These are phyloP conservation scores for Suhomyces chickasaworum DNA, from an alignment of 1,139 yeast genomes.

Conservation along the genomic window DNA sequence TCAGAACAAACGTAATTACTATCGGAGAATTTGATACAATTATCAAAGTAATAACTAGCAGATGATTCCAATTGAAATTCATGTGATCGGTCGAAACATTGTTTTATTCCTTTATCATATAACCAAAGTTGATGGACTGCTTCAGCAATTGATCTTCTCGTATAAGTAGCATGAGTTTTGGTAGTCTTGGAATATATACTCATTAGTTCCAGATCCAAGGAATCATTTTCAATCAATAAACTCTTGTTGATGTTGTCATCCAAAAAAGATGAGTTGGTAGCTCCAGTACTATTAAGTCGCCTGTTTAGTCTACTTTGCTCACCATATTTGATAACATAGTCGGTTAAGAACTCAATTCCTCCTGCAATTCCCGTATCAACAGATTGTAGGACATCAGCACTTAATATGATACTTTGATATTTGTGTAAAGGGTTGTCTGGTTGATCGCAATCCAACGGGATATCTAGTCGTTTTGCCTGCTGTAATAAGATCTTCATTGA, in stretches of 20 bases:
- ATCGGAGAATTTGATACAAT: conserved; percentile 62
- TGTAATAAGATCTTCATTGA: conserved; percentile 81
- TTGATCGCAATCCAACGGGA: conserved; percentile 61
- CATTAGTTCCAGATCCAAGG: conserved; percentile 4
- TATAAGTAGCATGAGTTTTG: not conserved
- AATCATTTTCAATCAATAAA: conserved; percentile 1
- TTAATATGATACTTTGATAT: conserved; percentile 52
- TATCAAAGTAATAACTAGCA: conserved; percentile 75
- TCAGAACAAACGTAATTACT: conserved; percentile 72
- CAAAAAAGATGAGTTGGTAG: conserved; percentile 26
- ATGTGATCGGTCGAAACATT: conserved; percentile 63
- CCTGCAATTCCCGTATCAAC: conserved; percentile 73
- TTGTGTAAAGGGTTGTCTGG: conserved; percentile 46
- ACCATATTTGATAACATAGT: conserved; percentile 64
- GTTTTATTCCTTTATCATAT: conserved; percentile 64
- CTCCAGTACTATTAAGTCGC: conserved; percentile 56
- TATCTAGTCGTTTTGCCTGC: conserved; percentile 66
- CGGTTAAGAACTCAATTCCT: conserved; percentile 62
- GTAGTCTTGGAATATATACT: conserved; percentile 8
- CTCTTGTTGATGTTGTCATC: conserved; percentile 5
- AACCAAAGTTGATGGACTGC: conserved; percentile 72
- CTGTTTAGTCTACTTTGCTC: conserved; percentile 55
- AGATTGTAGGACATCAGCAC: conserved; percentile 60
- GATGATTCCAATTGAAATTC: conserved; percentile 84
- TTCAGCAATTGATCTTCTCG: conserved; percentile 49